phyloP scores from a whole-genome alignment of 2,329 filamentous ascomycete genomes.

The Cadophora malorum region DNA sequence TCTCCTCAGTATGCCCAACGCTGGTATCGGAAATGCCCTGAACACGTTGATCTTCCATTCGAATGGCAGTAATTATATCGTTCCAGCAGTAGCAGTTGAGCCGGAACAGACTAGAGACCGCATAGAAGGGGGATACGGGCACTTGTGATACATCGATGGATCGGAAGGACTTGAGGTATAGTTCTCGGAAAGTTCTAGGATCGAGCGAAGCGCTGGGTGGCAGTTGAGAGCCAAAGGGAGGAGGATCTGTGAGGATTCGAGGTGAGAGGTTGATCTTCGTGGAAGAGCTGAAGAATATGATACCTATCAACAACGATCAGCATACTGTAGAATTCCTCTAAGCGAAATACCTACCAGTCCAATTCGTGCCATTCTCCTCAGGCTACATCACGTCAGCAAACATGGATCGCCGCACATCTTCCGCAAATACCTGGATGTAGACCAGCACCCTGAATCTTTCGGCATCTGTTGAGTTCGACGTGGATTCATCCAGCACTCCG shows the following conservation, averaged over 20 bases:
- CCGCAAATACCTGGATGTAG: background rate
- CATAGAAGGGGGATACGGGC: conserved; percentile 37
- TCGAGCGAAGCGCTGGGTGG: conserved; percentile 24
- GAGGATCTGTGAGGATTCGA: conserved; percentile 37
- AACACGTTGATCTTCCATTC: conserved; percentile 39
- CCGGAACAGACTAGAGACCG: conserved; percentile 37
- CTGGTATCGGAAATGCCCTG: conserved; percentile 36
- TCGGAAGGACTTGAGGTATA: conserved; percentile 39
- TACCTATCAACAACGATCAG: background rate
- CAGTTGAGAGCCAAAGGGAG: conserved; percentile 33
- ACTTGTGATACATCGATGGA: conserved; percentile 33
- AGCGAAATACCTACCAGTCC: background rate
- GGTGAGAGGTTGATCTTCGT: conserved; percentile 29
- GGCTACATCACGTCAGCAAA: background rate
- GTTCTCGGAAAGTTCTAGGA: conserved; percentile 38
- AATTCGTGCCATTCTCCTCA: background rate
- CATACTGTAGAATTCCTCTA: background rate
- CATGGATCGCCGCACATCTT: background rate
- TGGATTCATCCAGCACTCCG: background rate
- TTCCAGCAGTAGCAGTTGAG: conserved; percentile 43
- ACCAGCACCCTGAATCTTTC: background rate
- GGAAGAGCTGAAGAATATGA: background rate
- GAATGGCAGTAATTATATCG: conserved; percentile 41
- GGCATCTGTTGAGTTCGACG: background rate
- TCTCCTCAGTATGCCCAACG: conserved; percentile 40